Evolutionary conservation across 129 eudicot species (phyloP).

Genomic region (Lactuca saligna): DNA sequence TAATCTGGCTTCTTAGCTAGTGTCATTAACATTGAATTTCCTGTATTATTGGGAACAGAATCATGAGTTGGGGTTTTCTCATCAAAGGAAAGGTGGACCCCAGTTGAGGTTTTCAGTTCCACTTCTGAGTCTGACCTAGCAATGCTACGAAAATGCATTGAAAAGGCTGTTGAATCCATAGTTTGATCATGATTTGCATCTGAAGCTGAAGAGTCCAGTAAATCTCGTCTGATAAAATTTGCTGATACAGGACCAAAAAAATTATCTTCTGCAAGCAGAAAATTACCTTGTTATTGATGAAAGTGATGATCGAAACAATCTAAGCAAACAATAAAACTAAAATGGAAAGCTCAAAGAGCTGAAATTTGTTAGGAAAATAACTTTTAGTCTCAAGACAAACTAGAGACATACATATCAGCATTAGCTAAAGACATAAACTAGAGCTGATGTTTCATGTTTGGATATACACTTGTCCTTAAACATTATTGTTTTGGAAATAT

Average conservation of each 20-base stretch:
- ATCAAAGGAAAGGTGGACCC: conserved; percentile 56
- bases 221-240: conserved; percentile 60
- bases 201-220: conserved; percentile 56
- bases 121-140: conserved; percentile 76
- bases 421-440: too few relatives aligned
- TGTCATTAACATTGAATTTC: conserved; percentile 67
- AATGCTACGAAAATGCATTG: conserved; percentile 88
- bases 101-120: conserved; percentile 68
- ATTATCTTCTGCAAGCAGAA: conserved; percentile 63
- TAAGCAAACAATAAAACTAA: neutral
- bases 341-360: neutral
- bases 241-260: conserved; percentile 93
- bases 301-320: too few relatives aligned
- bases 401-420: too few relatives aligned
- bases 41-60: conserved; percentile 28
- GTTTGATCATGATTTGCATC: conserved; percentile 80
- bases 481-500: neutral
- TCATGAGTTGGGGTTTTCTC: conserved; percentile 62
- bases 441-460: too few relatives aligned
- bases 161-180: conserved; percentile 93
- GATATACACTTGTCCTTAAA: too few relatives aligned
- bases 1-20: conserved; percentile 41
- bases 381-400: neutral
- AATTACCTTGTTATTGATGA: neutral
- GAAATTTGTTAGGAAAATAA: neutral